Evolutionary conservation across 495 filamentous ascomycete genomes (phyloP), one percentile per base, ranked within the genome.

Genomic region (Penicillium dipodomyicola): DNA sequence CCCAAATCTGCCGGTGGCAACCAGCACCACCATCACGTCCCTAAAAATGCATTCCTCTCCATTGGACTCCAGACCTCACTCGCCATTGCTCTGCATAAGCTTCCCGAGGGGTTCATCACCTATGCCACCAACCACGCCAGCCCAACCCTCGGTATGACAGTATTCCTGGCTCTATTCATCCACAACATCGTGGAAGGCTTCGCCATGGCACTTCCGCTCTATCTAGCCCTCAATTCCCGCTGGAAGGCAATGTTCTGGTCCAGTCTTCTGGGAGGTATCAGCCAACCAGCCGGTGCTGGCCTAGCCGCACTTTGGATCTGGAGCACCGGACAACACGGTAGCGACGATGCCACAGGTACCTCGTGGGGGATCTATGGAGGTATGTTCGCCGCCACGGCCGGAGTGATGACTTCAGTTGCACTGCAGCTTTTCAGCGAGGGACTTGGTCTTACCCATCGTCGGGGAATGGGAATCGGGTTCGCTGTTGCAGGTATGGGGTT

Each of bases 181-280:
- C 94, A 98, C 77, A 98, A 97, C 72, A 96, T 98, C 58, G 88
- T 91, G 45, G 94, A 98, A 73, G 94, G 94, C 17, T 98, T 97
- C 67, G 89, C 90, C 58, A 87, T 98, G 82, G 90, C 91, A 0
- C 75, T 98, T 3, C 94, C 94, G 0, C 77, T 98, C 1, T 97
- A 92, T 68, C 85, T 98, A 46, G 94, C 94, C 2, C 78, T 96
- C 11, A 76, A 84, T 43, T 90, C 82, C 45, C 85, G 91, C 33
- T 71, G 76, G 56, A 86, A 85, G 65, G 92, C 94, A 17, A 91
- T 97, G 71, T 73, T 89, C 51, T 95, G 91, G 87, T 85, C 88
- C 12, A 85, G 84, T 19, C 65, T 97, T 0, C 75, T 98, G 0
- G 94, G 94, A 14, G 95, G 94, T 5, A 72, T 93, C 33, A 88